phyloP scores from a whole-genome alignment of 371 early-diverging fungal species.

The Mucor mucedo region DNA sequence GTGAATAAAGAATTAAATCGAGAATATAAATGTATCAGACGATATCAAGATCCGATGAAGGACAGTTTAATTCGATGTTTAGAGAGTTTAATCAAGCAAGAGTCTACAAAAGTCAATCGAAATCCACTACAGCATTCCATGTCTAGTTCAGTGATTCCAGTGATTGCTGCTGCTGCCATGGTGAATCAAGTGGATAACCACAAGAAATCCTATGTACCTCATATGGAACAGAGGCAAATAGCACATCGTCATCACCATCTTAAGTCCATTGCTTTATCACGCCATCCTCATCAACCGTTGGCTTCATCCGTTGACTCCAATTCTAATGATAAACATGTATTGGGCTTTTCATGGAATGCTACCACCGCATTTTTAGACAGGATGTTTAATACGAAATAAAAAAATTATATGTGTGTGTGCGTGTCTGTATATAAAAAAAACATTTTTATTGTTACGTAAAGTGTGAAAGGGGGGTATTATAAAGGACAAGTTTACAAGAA shows the following conservation, averaged over 20 bases:
- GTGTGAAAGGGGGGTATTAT: not conserved
- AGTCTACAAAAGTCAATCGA: no score
- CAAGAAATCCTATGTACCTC: conserved; percentile 5
- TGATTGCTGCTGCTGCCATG: not conserved
- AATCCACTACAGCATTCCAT: not conserved
- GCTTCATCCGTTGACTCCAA: not conserved
- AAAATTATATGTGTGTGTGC: not conserved
- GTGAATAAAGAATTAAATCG: conserved; percentile 57
- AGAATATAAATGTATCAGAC: conserved; percentile 45
- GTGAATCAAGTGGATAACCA: not conserved
- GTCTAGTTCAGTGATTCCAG: conserved; percentile 3
- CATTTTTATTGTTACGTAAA: no score
- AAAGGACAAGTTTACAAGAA: conserved; percentile 63
- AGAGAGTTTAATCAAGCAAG: not conserved
- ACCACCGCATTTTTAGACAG: not conserved
- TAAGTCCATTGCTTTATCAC: conserved; percentile 24
- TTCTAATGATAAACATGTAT: not conserved
- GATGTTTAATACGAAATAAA: conserved; percentile 1
- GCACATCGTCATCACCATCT: conserved; percentile 30
- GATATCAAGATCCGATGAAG: conserved; percentile 48
- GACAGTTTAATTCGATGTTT: conserved; percentile 41
- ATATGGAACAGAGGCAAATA: conserved; percentile 30
- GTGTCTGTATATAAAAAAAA: not conserved
- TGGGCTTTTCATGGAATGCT: not conserved
- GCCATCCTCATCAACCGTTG: conserved; percentile 1